phyloP scores from a whole-genome alignment of 2,329 filamentous ascomycete species.

The Phialophora tarda region DNA sequence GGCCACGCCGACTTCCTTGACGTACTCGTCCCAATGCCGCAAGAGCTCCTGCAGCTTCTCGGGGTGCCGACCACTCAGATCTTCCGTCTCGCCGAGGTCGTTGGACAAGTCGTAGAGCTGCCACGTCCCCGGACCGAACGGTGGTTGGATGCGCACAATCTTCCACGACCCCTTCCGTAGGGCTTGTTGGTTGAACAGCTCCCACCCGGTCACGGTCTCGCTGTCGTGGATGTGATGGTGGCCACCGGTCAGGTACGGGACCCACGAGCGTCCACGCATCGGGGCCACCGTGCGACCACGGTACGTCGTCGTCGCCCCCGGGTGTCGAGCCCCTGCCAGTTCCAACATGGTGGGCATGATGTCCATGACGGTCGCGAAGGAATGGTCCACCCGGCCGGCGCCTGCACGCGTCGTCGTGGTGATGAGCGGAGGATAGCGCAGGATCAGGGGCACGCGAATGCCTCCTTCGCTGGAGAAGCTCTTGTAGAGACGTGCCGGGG shows the following conservation, averaged over 20 bases:
- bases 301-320: neutral
- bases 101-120: neutral
- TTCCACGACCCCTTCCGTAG: neutral
- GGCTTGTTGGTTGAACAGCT: neutral
- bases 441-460: slow-evolving; percentile 40
- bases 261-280: neutral
- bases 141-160: neutral
- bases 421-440: slow-evolving; percentile 15
- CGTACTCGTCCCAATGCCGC: neutral
- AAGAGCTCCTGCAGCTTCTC: neutral
- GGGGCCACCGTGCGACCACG: neutral
- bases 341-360: neutral
- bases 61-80: neutral
- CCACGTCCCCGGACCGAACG: neutral
- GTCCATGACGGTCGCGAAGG: neutral
- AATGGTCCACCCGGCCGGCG: neutral
- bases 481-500: slow-evolving; percentile 40
- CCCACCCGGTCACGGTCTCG: neutral
- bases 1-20: neutral
- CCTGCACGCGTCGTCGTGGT: neutral
- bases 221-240: neutral
- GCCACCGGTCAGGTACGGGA: neutral
- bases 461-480: slow-evolving; percentile 39
- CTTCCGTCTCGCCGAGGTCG: neutral
- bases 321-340: neutral